Evolutionary conservation across 306 rosid species (phyloP).

Genomic region (Sicyos edulis): DNA sequence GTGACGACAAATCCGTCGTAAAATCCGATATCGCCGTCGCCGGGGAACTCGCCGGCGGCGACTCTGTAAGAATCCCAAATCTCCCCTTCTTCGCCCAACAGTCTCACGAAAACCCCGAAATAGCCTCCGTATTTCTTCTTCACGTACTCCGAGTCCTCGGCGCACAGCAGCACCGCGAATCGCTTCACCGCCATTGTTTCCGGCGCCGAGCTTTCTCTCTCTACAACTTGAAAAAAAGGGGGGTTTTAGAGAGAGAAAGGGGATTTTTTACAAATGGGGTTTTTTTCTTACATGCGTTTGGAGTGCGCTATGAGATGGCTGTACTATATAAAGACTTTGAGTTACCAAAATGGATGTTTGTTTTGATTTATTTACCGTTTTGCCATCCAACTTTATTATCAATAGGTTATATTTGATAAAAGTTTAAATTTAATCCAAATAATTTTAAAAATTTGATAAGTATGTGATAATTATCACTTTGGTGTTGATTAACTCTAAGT

Average conservation of each 20-base stretch:
- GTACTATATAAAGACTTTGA: background rate
- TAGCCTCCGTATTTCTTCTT: conserved; percentile 66
- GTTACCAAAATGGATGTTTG: background rate
- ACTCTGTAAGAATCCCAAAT: conserved; percentile 63
- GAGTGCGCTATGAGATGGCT: background rate
- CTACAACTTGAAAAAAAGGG: background rate
- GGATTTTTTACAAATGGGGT: background rate
- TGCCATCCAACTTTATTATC: background rate
- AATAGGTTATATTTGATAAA: no score
- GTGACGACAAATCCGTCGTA: conserved; percentile 72
- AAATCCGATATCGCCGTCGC: conserved; percentile 28
- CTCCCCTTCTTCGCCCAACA: conserved; percentile 75
- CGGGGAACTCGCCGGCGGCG: conserved; percentile 48
- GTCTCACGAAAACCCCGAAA: conserved; percentile 57
- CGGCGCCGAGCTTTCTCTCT: conserved; percentile 19
- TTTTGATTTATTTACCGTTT: background rate
- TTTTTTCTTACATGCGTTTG: background rate
- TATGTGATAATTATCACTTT: no score
- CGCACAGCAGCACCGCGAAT: conserved; percentile 63
- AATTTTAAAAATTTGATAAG: no score
- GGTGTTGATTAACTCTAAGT: no score
- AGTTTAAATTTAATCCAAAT: no score
- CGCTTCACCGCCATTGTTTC: conserved; percentile 27
- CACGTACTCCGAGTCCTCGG: conserved; percentile 80
- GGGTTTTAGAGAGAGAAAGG: background rate